Conservation (phyloP, 768 basidiomycete genomes). For the Chalciporus sphaerocephalus region DNA sequence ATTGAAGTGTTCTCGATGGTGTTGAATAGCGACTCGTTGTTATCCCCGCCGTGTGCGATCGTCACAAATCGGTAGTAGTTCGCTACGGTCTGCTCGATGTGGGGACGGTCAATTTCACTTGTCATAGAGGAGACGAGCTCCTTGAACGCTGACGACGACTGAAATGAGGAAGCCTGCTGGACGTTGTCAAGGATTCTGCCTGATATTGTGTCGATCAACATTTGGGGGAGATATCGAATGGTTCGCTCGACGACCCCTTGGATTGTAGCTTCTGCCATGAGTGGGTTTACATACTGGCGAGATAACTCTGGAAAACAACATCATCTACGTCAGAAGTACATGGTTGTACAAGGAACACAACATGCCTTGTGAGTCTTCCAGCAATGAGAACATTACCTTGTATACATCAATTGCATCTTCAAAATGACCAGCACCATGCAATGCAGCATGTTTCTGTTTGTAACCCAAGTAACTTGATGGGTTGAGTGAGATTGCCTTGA, state of each 20-base stretch:
- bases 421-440: background rate
- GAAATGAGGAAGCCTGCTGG: constrained; percentile 3
- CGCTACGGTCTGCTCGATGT: constrained; percentile 3
- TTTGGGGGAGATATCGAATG: background rate
- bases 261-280: background rate
- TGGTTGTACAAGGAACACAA: too few species aligned
- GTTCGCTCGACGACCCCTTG: background rate
- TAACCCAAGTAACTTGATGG: constrained; percentile 10
- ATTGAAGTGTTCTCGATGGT: background rate
- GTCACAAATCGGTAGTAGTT: constrained; percentile 11
- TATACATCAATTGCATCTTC: constrained; percentile 1
- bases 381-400: constrained; percentile 9
- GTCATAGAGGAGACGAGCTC: constrained; percentile 15
- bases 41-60: constrained; percentile 14
- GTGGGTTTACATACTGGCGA: background rate
- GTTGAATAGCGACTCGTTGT: constrained; percentile 4
- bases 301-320: background rate
- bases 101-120: background rate
- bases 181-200: constrained; percentile 7
- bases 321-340: too few species aligned
- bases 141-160: constrained; percentile 2
- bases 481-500: constrained; percentile 12
- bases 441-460: constrained; percentile 7
- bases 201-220: constrained; percentile 8
- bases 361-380: constrained; percentile 1